These are phyloP conservation scores for Trichophyton simii DNA, from an alignment of 2,329 filamentous ascomycete species.

Conservation along the genomic window DNA sequence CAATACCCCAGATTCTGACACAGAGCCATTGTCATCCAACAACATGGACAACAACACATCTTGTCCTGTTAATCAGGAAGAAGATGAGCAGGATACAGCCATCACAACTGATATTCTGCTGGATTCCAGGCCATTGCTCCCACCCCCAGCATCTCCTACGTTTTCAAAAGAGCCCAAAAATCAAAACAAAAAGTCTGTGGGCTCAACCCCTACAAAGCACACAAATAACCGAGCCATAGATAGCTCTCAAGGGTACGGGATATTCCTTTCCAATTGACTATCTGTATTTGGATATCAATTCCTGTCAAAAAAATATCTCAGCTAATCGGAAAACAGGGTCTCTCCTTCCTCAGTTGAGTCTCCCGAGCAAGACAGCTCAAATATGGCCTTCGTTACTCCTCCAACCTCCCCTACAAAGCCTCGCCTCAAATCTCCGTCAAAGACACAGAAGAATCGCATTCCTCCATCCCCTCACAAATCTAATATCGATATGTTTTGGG, in stretches of 20 bases:
- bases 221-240: neutral
- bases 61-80: neutral
- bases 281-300: neutral
- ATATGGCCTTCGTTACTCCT: constrained; percentile 25
- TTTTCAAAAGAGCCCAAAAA: neutral
- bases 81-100: neutral
- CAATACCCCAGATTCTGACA: neutral
- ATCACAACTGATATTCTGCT: neutral
- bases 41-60: neutral
- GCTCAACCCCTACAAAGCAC: neutral
- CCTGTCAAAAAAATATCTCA: neutral
- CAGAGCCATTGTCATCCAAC: neutral
- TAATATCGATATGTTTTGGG: constrained; percentile 44
- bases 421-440: constrained; percentile 37
- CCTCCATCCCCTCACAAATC: constrained; percentile 40
- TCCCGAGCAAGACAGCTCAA: neutral
- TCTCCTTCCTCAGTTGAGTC: neutral
- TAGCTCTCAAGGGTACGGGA: neutral
- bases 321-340: neutral
- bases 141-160: neutral
- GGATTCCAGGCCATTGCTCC: neutral
- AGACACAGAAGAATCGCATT: constrained; percentile 29
- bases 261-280: neutral
- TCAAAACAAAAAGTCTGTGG: neutral
- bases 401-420: constrained; percentile 33